Evolutionary conservation across 1,284 basidiomycete genomes (phyloP), one percentile per base, ranked within the genome.

Genomic region (Porphyrellus sp.): DNA sequence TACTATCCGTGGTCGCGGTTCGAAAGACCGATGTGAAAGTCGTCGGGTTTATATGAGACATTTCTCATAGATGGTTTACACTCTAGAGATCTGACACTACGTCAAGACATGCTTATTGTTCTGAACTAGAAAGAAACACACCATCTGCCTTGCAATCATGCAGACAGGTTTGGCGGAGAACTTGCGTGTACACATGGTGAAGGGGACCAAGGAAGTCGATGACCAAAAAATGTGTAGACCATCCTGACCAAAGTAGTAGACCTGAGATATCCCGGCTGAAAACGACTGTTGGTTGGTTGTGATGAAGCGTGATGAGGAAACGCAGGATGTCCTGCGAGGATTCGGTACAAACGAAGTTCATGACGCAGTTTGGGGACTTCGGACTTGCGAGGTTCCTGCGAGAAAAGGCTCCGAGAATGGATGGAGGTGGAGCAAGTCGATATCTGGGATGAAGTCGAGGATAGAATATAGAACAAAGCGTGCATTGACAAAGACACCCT

Each of bases 31-130:
- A 98, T 92, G 63, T 98, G 77, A 73, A 99, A 98, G 77, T 99
- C 98, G 79, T 98, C 96, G 41, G 95, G 96, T 73, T 98, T 99
- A 98, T 63, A 99, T 98, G 70, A 98, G 87, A 65, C 94, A 97
- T 74, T 97, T 95, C 64, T 97, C 95, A 75, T 99, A 96, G 60
- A 98, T 91, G 64, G 94, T 89, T 74, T 99, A 95, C 42, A 98
- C 92, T 60, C 96, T 91, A 43, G 95, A 93, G 68, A 99, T 90
- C 92, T 95, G 67, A 37, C 33, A 56, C 7, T 20, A 38, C 1
- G 41, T 49, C 21, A 46, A 34, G 43, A n/a, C 15, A 43, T 9
- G 43, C 1, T 28, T 33, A 38, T 38, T 46, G 57, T 42, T 48
- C 21, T 30, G 39, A 50, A 23, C 0, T 18, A 27, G 35, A 21